These are phyloP conservation scores for Diaporthe sp. DNA, from an alignment of 2,329 filamentous ascomycete genomes.

Conservation along the genomic window DNA sequence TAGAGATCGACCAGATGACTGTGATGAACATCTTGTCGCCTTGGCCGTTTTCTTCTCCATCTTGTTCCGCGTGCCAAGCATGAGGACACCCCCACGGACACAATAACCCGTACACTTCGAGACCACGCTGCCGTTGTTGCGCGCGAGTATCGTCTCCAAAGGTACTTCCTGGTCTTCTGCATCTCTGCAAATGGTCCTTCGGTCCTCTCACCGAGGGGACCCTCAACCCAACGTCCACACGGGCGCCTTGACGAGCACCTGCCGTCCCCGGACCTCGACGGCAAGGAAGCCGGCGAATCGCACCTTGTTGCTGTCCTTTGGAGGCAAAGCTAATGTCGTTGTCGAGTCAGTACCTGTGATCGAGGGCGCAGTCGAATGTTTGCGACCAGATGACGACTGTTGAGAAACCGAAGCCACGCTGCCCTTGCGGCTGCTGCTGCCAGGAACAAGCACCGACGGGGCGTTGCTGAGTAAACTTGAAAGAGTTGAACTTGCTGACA, in stretches of 20 bases:
- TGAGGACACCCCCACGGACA: neutral
- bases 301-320: slow-evolving; percentile 69
- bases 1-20: neutral
- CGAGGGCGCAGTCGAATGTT: slow-evolving; percentile 37
- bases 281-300: slow-evolving; percentile 82
- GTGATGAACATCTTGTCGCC: neutral
- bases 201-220: neutral
- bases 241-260: slow-evolving; percentile 82
- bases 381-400: slow-evolving; percentile 29
- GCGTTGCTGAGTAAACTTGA: slow-evolving; percentile 40
- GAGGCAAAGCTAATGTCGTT: slow-evolving; percentile 53
- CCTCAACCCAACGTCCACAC: slow-evolving; percentile 72
- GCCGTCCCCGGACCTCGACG: slow-evolving; percentile 81
- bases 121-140: neutral
- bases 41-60: neutral
- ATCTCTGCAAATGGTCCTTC: neutral
- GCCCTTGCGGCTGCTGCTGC: slow-evolving; percentile 41
- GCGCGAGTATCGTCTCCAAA: neutral
- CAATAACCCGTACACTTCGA: neutral
- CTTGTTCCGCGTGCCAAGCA: slow-evolving; percentile 3
- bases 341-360: slow-evolving; percentile 56
- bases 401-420: slow-evolving; percentile 33
- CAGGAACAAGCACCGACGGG: slow-evolving; percentile 39
- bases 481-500: slow-evolving; percentile 49
- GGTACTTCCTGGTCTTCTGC: neutral